Evolutionary conservation across 805 yeast species (phyloP).

Genomic region (Yarrowia hollandica): DNA sequence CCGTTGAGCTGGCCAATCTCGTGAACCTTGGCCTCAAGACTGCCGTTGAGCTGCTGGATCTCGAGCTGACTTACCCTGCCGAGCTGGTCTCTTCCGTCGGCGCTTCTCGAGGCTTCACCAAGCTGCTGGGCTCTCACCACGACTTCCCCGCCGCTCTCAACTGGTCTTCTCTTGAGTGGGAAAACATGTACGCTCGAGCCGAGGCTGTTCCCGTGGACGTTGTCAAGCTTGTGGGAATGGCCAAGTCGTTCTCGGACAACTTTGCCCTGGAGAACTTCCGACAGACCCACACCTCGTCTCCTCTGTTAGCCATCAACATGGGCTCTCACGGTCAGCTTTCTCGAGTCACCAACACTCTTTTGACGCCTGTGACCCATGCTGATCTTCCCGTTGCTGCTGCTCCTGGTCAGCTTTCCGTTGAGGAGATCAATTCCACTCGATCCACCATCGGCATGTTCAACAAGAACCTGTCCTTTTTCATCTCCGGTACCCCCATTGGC

Average conservation of each 20-base stretch:
- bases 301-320: conserved; percentile 83
- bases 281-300: conserved; percentile 52
- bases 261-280: conserved; percentile 70
- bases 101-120: conserved; percentile 58
- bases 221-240: conserved; percentile 81
- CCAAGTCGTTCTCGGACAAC: conserved; percentile 65
- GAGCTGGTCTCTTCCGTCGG: conserved; percentile 54
- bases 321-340: conserved; percentile 75
- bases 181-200: conserved; percentile 67
- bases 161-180: conserved; percentile 78
- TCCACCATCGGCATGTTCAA: conserved; percentile 62
- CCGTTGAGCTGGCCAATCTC: conserved; percentile 51
- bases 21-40: conserved; percentile 64
- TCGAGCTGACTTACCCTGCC: conserved; percentile 70
- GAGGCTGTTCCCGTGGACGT: conserved; percentile 59
- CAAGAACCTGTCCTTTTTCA: conserved; percentile 56
- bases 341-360: conserved; percentile 66
- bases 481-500: conserved; percentile 77
- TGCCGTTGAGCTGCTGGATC: conserved; percentile 79
- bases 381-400: conserved; percentile 70
- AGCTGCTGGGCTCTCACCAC: conserved; percentile 80
- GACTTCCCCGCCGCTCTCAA: conserved; percentile 61
- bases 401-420: conserved; percentile 72
- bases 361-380: conserved; percentile 84
- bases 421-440: conserved; percentile 60